Conservation (phyloP, 148 eudicot genomes). For the Suaeda aralocaspica region DNA sequence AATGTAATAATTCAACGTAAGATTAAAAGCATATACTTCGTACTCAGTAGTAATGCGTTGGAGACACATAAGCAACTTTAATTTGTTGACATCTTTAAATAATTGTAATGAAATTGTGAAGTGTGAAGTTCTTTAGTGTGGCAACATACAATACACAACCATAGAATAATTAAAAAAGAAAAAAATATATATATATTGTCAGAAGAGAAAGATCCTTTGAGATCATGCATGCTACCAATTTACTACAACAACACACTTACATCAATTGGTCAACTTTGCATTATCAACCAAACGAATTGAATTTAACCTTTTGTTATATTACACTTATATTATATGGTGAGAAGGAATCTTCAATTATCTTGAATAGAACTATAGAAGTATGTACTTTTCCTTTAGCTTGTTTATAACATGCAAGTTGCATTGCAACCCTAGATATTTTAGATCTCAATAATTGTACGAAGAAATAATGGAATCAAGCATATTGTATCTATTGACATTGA, state of each 20-base stretch:
- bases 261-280: conserved; percentile 8
- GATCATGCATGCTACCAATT: conserved; percentile 7
- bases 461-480: too few relatives aligned
- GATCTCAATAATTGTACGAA: too few relatives aligned
- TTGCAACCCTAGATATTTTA: too few relatives aligned
- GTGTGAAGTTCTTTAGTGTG: conserved; percentile 1
- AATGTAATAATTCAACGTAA: background rate
- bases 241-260: background rate
- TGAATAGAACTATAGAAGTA: too few relatives aligned
- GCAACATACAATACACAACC: too few relatives aligned
- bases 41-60: background rate
- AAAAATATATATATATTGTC: background rate
- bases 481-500: too few relatives aligned
- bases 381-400: too few relatives aligned
- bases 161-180: too few relatives aligned
- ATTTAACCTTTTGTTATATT: too few relatives aligned
- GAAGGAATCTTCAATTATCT: too few relatives aligned
- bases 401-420: too few relatives aligned
- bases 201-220: conserved; percentile 16
- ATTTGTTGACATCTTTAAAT: background rate
- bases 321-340: too few relatives aligned
- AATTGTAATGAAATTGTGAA: background rate
- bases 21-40: background rate
- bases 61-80: conserved; percentile 8
- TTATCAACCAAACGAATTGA: conserved; percentile 6